Base-by-base conservation (phyloP, 1,139 yeast genomes). In the Diutina rugosa region DNA sequence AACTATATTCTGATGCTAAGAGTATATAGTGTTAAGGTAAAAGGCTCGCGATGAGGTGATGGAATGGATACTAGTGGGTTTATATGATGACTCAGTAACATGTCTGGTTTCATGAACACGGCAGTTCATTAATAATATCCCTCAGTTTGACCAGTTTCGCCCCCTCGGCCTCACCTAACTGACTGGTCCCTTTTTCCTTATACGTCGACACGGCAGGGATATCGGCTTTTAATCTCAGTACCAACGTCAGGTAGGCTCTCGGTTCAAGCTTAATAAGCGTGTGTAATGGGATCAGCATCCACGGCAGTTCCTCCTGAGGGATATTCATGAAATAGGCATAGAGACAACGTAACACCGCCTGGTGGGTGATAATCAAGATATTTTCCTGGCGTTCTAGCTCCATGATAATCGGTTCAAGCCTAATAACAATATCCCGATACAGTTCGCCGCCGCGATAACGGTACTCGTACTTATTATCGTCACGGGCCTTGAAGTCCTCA, bases 281-380 rank as follows among this genome's bases (percentile, higher is more conserved):
- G 67, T 93, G 99, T 65, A 93, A 76, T 8, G 99, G 99, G 57
- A 93, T 95, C 55, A 95, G 90, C 97, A 93, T 91, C 98, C 99
- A 93, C 4, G 99, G 99, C 59, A 91, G 82, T 67, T 90, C 95
- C 65, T 93, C 97, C 69, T 91, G 98, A 5, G 97, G 97, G 21
- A 93, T 96, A 68, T 93, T 93, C 98, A 93, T 95, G 68, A 91
- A 93, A 69, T 95, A 93, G 5, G 99, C 98, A 70, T 93, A 93
- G 57, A 93, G 85, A 69, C 99, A 93, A 65, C 99, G 81, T 63
- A 93, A 77, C 28, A 93, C 98, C 0, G 99, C 99, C 72, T 93
- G 99, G 68, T 93, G 99, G 16, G 99, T 95, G 52, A 95, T 95
- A 61, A 93, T 93, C 68, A 95, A 77, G 57, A 93, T 90, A 68